A percentile compares a stretch with the other conserved stretches of the same genome.
phyloP scores from a whole-genome alignment of 805 yeast genomes.

The Candida wancherniae region DNA sequence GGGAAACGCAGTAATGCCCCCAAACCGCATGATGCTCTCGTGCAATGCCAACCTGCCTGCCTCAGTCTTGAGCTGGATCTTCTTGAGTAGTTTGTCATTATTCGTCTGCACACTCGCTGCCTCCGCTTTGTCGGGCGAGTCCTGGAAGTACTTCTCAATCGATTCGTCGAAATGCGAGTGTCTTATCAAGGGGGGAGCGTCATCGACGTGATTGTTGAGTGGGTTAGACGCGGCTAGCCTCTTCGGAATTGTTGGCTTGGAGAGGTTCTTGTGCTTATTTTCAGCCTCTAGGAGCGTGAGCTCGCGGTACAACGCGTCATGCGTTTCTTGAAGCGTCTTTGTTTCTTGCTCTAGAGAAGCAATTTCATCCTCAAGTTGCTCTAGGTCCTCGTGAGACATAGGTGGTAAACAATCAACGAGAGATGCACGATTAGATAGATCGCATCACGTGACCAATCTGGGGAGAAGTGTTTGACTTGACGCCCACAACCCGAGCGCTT shows the following conservation, averaged over 20 bases:
- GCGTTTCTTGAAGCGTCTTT: slow-evolving; percentile 10
- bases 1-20: slow-evolving; percentile 50
- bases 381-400: slow-evolving; percentile 11
- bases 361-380: slow-evolving; percentile 9
- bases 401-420: no score
- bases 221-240: not conserved
- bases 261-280: slow-evolving; percentile 8
- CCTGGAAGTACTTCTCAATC: slow-evolving; percentile 13
- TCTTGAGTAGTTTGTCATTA: slow-evolving; percentile 8
- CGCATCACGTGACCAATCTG: no score
- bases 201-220: slow-evolving; percentile 8
- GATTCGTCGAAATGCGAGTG: slow-evolving; percentile 16
- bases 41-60: slow-evolving; percentile 18
- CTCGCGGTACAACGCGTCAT: slow-evolving; percentile 10
- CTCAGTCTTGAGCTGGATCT: slow-evolving; percentile 9
- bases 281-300: slow-evolving; percentile 14
- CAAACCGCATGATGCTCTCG: slow-evolving; percentile 46
- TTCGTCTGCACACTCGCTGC: not conserved
- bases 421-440: no score
- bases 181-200: slow-evolving; percentile 15
- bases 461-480: no score
- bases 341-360: slow-evolving; percentile 10
- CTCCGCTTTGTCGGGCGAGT: slow-evolving; percentile 1
- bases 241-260: slow-evolving; percentile 7
- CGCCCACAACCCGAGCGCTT: no score